Evolutionary conservation across 2,329 filamentous ascomycete genomes (phyloP).

Genomic region (Hymenoscyphus salicellus): DNA sequence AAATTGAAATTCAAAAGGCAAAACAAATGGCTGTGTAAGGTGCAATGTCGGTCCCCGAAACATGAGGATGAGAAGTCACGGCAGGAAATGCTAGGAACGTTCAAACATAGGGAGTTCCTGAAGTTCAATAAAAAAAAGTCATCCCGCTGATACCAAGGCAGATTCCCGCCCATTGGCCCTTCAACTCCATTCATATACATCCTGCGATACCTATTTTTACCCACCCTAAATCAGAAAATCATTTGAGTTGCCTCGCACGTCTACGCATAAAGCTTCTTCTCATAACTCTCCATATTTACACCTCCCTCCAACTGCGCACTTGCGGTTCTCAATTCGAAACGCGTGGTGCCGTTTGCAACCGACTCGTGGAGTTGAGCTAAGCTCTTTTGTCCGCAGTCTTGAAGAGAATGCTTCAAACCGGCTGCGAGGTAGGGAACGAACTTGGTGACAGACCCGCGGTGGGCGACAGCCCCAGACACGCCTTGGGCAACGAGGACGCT

Average conservation of each 20-base stretch:
- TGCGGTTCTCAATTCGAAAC: conserved; percentile 91
- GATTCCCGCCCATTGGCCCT: not conserved
- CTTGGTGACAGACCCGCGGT: conserved; percentile 76
- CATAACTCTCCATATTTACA: conserved; percentile 97
- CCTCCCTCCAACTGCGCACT: conserved; percentile 96
- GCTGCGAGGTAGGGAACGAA: conserved; percentile 95
- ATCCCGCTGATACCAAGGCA: not conserved
- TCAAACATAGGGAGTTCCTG: not conserved
- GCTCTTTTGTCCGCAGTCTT: conserved; percentile 88
- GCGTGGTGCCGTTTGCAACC: conserved; percentile 70
- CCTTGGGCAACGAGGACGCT: conserved; percentile 93
- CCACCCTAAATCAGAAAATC: conserved; percentile 1
- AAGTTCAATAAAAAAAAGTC: not conserved
- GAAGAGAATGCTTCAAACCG: conserved; percentile 94
- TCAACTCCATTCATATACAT: conserved; percentile 5
- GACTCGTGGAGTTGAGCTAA: conserved; percentile 71
- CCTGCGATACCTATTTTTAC: conserved; percentile 8
- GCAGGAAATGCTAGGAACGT: not conserved
- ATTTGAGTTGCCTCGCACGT: conserved; percentile 7
- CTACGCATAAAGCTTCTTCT: conserved; percentile 98
- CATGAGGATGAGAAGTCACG: not conserved
- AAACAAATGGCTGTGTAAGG: not conserved
- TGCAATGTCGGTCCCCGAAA: not conserved
- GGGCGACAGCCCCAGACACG: conserved; percentile 81
- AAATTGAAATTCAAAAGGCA: not conserved